Conservation (phyloP, 345 rosid species). For the Euphorbia lathyris region DNA sequence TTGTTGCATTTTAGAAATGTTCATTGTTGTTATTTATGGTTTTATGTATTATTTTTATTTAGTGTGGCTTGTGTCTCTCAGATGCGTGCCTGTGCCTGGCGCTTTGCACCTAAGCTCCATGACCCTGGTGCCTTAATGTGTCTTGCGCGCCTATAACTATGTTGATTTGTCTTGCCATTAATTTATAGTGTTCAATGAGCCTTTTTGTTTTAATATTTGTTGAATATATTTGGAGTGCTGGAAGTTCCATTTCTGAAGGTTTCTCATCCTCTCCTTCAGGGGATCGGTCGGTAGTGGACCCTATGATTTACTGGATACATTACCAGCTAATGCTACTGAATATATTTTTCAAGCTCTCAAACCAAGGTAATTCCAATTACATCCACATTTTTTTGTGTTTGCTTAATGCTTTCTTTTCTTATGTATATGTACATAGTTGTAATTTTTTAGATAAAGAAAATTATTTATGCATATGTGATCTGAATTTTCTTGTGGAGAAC, state of each 20-base stretch:
- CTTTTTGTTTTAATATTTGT: neutral
- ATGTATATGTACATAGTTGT: neutral
- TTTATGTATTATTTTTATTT: too few relatives aligned
- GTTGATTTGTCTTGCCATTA: too few relatives aligned
- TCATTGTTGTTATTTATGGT: too few relatives aligned
- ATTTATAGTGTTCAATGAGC: neutral
- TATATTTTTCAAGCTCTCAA: conserved; percentile 66
- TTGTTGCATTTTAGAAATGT: too few relatives aligned
- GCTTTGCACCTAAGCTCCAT: too few relatives aligned
- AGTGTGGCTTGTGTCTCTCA: too few relatives aligned
- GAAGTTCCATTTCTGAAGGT: conserved; percentile 3
- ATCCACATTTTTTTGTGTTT: conserved; percentile 4
- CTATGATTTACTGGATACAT: conserved; percentile 38
- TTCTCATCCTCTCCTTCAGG: conserved; percentile 30
- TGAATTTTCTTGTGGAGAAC: neutral
- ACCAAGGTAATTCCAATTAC: conserved; percentile 42
- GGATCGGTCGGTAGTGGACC: conserved; percentile 31
- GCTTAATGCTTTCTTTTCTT: neutral
- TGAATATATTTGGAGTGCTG: neutral
- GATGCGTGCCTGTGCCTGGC: too few relatives aligned
- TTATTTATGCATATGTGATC: neutral
- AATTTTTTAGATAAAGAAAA: neutral
- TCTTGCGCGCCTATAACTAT: too few relatives aligned
- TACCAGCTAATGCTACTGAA: conserved; percentile 56
- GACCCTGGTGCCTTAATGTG: too few relatives aligned